These are phyloP conservation scores for Lipomyces sp. DNA, from an alignment of 805 yeast genomes.

Conservation along the genomic window DNA sequence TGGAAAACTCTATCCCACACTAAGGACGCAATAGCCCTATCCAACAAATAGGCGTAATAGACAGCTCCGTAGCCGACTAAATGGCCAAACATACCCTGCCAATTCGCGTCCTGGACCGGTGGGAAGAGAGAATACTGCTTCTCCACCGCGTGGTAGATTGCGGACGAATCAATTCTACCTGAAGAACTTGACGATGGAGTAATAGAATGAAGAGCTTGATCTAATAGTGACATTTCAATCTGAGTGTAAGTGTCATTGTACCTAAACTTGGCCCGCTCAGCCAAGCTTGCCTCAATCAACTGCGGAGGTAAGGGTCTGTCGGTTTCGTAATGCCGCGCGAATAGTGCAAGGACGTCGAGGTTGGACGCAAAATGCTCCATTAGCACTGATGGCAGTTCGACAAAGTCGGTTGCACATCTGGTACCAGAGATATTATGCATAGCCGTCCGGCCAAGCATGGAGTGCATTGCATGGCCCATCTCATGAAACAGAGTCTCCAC, in stretches of 20 bases:
- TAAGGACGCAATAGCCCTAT: slow-evolving; percentile 87
- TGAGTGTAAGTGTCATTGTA: slow-evolving; percentile 83
- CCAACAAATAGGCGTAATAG: slow-evolving; percentile 88
- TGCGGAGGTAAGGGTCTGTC: slow-evolving; percentile 61
- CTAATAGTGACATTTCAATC: slow-evolving; percentile 85
- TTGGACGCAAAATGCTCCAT: slow-evolving; percentile 93
- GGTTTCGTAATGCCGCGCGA: slow-evolving; percentile 74
- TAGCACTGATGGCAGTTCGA: slow-evolving; percentile 92
- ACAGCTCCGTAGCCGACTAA: slow-evolving; percentile 91
- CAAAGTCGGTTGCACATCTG: slow-evolving; percentile 93
- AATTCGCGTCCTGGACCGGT: slow-evolving; percentile 63
- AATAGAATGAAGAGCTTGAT: slow-evolving; percentile 72
- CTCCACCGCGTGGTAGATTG: slow-evolving; percentile 71
- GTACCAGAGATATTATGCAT: slow-evolving; percentile 94
- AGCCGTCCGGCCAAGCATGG: slow-evolving; percentile 90
- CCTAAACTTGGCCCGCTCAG: slow-evolving; percentile 58
- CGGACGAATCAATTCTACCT: slow-evolving; percentile 58
- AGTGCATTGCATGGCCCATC: slow-evolving; percentile 99
- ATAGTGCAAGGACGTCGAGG: slow-evolving; percentile 69
- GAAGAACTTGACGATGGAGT: slow-evolving; percentile 36
- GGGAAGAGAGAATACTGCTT: slow-evolving; percentile 62
- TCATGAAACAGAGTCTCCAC: slow-evolving; percentile 96
- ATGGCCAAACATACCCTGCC: slow-evolving; percentile 96
- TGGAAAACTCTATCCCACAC: slow-evolving; percentile 76
- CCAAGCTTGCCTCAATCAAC: slow-evolving; percentile 57